Evolutionary conservation across 2,329 filamentous ascomycete genomes (phyloP).

Genomic region (Fusarium annulatum): DNA sequence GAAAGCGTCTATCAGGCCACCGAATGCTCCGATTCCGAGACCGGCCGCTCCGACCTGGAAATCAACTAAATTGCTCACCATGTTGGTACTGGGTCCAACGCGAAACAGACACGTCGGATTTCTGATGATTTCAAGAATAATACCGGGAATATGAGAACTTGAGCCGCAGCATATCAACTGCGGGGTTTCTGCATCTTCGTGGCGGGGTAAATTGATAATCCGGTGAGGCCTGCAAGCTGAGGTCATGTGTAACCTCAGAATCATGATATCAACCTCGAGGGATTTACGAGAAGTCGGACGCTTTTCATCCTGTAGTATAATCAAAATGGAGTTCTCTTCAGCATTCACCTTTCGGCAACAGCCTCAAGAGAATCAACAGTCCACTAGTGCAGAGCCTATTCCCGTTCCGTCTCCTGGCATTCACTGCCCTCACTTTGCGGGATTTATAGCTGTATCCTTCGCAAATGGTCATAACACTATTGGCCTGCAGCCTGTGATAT

Average conservation of each 20-base stretch:
- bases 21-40: not conserved
- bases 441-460: conserved; percentile 3
- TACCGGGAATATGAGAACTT: not conserved
- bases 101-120: not conserved
- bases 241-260: not conserved
- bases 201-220: conserved; percentile 11
- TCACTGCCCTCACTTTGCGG: conserved; percentile 7
- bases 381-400: not conserved
- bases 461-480: not conserved
- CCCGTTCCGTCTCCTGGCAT: not conserved
- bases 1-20: not conserved
- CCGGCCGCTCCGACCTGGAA: conserved; percentile 1
- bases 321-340: not conserved
- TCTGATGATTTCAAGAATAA: no score
- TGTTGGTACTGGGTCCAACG: not conserved
- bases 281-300: not conserved
- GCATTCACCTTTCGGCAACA: not conserved
- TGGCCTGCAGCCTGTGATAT: not conserved
- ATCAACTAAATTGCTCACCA: not conserved
- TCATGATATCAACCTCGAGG: not conserved
- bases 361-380: not conserved
- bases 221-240: not conserved
- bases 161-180: not conserved
- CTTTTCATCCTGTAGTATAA: not conserved
- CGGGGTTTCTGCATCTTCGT: not conserved